Base-by-base conservation (phyloP, 2,329 filamentous ascomycete genomes). In the Colletotrichum sp. region DNA sequence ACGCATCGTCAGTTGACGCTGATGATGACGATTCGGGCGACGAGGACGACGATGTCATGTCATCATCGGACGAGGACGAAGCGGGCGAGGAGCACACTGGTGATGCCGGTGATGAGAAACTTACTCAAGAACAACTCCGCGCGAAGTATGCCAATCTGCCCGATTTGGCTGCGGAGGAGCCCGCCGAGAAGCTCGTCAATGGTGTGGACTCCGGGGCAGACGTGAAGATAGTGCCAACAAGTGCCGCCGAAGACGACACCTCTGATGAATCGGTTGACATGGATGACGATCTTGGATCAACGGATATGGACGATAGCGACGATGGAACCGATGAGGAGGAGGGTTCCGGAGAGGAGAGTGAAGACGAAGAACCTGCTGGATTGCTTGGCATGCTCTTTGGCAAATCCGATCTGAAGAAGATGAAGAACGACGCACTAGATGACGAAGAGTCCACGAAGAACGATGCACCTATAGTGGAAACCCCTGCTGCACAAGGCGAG, bases 121-220 rank as follows among this genome's bases (percentile, higher is more conserved):
- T 95, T 5, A 94, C 93, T 0, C 91, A 93, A 76, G 93, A 95
- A 73, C 92, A 95, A 80, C 83, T 95, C 16, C 90, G 88, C 30
- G 88, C 89, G 52, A 95, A 95, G 82, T 95, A 95, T 78, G 91
- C 92, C 10, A 89, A 92, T 69, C 86, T 95, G 8, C 92, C 92
- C 0, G 87, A 88, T 21, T 77, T 90, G 6, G 82, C 86, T 16
- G 77, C 66, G 24, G 66, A 78, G 12, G 78, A 81, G 18, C 79
- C 79, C 18, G 69, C 78, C 32, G 81, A 82, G 12, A 79, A 59
- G n/a, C 62, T 75, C 8, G 49, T 16, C 15, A 75, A 71, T 21
- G 66, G 66, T 7, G 80, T 36, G 79, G 78, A 30, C 77, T 67
- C 67, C 21, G 32, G 44, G 16, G 28, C 28, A 28, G 63, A 68